Evolutionary conservation across 148 eudicot species (phyloP).

Genomic region (Linanthus parryae): DNA sequence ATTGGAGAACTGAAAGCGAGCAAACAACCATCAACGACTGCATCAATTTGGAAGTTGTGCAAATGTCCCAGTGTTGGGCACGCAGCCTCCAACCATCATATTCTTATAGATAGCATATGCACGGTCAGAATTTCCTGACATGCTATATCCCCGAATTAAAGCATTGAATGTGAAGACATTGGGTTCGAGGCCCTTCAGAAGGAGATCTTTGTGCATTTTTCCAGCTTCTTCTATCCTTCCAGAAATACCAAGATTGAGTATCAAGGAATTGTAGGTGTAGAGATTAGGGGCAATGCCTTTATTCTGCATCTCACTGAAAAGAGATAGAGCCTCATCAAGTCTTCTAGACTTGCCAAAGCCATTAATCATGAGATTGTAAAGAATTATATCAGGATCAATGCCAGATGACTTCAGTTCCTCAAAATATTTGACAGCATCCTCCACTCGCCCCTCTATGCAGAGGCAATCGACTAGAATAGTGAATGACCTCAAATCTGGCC

Average conservation of each 20-base stretch:
- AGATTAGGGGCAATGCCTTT: constrained; percentile 63
- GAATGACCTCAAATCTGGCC: constrained; percentile 87
- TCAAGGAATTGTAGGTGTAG: constrained; percentile 74
- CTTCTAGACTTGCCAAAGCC: constrained; percentile 71
- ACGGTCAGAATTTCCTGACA: constrained; percentile 61
- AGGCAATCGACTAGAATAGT: constrained; percentile 84
- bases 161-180: constrained; percentile 84
- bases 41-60: constrained; percentile 83
- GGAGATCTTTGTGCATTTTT: constrained; percentile 63
- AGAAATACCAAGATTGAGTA: constrained; percentile 64
- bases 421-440: constrained; percentile 67
- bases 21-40: constrained; percentile 4
- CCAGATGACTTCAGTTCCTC: constrained; percentile 60
- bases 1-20: background rate
- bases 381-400: constrained; percentile 78
- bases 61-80: constrained; percentile 75
- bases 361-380: constrained; percentile 81
- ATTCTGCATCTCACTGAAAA: constrained; percentile 58
- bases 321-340: constrained; percentile 52
- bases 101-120: constrained; percentile 83
- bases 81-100: constrained; percentile 94
- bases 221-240: constrained; percentile 76
- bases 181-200: constrained; percentile 66
- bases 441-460: constrained; percentile 51
- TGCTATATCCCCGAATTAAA: constrained; percentile 78